Base-by-base conservation (phyloP, 257 asterid species). In the Solanum chilense region DNA sequence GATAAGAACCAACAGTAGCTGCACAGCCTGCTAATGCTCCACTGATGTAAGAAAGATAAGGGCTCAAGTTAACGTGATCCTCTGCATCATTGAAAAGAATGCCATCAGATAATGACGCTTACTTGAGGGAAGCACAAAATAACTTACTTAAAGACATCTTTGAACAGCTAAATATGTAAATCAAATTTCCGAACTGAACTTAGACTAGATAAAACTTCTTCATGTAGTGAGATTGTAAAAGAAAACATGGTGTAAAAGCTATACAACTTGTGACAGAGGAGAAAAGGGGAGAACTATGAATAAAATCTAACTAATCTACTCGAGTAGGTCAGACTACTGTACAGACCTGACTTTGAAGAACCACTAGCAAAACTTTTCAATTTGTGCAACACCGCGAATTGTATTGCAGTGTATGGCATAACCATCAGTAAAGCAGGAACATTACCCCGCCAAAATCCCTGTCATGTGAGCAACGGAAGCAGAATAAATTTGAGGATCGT, bases 401-500 rank as follows among this genome's bases (percentile, higher is more conserved):
- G 99, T 90, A 96, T 96, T 52, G 99, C 97, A 29, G 98, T 95
- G 87, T 96, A 96, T 29, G 98, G 98, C 99, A 95, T 94, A 88
- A 94, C 98, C 99, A 96, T 96, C 87, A 96, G 95, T 89, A 96
- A 90, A 83, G 98, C 99, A 7, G 98, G 99, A 42, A 96, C 98
- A 56, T 96, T 96, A 73, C 99, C 99, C 89, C 99, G 93, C 99
- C 99, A 96, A 90, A 95, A 96, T 7, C 98, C 98, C 99, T 97
- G 90, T 73, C 70, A 88, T 14, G 73, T 69, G 88, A 71, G 13
- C 42, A 37, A 77, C 42, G 84, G 13, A 80, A 80, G 47, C 42
- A 58, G 76, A 58, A 44, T 58, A 80, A 83, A 47, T 12, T 86
- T 16, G 88, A 62, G 68, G 16, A 14, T 41, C 25, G 64, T 29